Evolutionary conservation across 2,329 filamentous ascomycete species (phyloP), one percentile per base, ranked within the genome.

Genomic region (Diaporthe citri): DNA sequence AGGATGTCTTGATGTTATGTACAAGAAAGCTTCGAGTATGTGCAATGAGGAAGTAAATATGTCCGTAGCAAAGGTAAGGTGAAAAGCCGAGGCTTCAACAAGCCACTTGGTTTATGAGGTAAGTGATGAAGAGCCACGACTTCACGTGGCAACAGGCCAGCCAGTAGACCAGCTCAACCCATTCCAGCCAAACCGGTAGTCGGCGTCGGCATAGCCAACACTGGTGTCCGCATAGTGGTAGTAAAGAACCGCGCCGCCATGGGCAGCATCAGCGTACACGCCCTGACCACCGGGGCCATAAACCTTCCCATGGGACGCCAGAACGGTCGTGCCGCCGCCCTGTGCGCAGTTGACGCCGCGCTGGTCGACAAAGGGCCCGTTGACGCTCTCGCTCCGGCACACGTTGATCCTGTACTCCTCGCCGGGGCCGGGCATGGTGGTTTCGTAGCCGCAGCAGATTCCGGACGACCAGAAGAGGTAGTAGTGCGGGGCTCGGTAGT

Each of bases 361-460:
- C 73, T 87, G 83, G 78, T 94, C 92, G 36, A 88, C 89, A 78
- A 91, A 94, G 1, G 84, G 84, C 0, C 90, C 86, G 0, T 85
- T 89, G 6, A 87, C 85, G 9, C 82, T 85, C 1, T 81, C 84
- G 5, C 88, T 90, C n/a, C 91, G 84, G 83, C 92, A 93, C 36
- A 92, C 90, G 79, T 88, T 88, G 80, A 93, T 91, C 80, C 89
- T 89, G 81, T 94, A 94, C 82, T 93, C 92, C n/a, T 84, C 83
- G 5, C 91, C 92, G 0, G 84, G 66, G 0, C 89, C 86, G 0
- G 91, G 90, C 73, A 80, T 83, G 72, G 78, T 83, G 0, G 79
- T 81, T 77, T 92, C 88, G 77, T 89, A 92, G n/a, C 84, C 85
- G 77, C 92, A 94, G 85, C 92, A 94, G 41, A 84, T 85, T 1